Evolutionary conservation across 2,329 filamentous ascomycete genomes (phyloP), one percentile per base, ranked within the genome.

Genomic region (Colletotrichum lentis): DNA sequence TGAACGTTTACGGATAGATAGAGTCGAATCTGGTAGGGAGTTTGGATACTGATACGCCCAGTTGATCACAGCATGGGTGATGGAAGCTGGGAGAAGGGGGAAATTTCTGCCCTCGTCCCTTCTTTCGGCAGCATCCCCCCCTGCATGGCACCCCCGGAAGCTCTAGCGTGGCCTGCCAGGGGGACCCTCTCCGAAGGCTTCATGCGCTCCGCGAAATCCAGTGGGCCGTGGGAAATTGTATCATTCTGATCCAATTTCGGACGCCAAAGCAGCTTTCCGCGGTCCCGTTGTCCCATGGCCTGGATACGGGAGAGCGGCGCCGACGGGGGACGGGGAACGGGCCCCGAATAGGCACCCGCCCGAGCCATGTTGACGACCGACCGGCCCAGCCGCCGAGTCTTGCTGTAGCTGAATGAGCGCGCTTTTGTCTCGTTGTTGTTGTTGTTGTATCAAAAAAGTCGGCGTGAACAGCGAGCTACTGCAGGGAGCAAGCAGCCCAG

Each of bases 151-250:
- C 62, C 65, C 50, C 65, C 39, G 64, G 62, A 37, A 31, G 43
- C 41, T 22, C 55, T 67, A 67, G 67, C 57, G 57, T 31, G 37
- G 57, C 5, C n/a, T 43, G 52, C 52, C 44, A 46, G 57, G 52
- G 39, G 67, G 52, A n/a, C 53, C 67, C 67, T 62, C 64, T 20
- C 63, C 58, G 49, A 62, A 54, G 16, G 37, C 64, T 62, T 67
- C n/a, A 69, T 69, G 67, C 67, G 67, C 67, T 69, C 67, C 67
- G 67, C 67, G 67, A 67, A 62, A 69, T 69, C 67, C 63, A 63
- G 67, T 69, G 67, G 67, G 64, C 67, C 67, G 27, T 57, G 63
- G 52, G 64, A 69, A 67, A 67, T 69, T 69, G 58, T 44, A 47
- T 67, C 54, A 24, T 47, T 59, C 50, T 43, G 54, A 41, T 63